Evolutionary conservation across 2,329 filamentous ascomycete species (phyloP).

Genomic region (Colletotrichum plurivorum): DNA sequence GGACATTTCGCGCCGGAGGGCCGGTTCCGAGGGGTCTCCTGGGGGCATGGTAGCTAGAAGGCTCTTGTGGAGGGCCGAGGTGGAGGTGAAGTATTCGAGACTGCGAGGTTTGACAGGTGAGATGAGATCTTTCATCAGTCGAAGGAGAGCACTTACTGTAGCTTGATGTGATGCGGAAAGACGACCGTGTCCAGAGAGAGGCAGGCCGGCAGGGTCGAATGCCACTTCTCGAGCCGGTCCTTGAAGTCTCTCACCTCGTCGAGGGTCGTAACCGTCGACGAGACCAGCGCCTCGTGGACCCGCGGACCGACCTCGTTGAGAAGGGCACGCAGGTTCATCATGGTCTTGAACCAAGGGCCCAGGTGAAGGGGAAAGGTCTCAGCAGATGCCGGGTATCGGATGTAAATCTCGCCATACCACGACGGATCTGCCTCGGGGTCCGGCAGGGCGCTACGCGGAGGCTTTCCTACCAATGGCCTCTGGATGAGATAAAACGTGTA

Average conservation of each 20-base stretch:
- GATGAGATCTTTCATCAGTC: too few relatives aligned
- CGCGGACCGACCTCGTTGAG: neutral
- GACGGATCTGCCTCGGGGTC: neutral
- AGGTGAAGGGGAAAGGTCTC: neutral
- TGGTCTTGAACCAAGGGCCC: neutral
- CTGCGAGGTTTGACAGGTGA: neutral
- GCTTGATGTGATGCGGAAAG: neutral
- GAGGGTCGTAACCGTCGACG: neutral
- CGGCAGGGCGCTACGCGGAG: neutral
- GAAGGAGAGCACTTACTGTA: neutral
- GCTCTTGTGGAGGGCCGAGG: neutral
- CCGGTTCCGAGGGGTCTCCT: neutral
- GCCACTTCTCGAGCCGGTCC: neutral
- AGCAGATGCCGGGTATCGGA: neutral
- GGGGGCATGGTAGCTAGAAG: neutral
- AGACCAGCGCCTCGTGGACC: too few relatives aligned
- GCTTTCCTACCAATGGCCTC: neutral
- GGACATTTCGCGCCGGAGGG: neutral
- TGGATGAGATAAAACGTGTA: neutral
- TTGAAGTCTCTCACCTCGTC: neutral
- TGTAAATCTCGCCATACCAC: neutral
- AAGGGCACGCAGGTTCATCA: neutral
- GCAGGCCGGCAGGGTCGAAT: neutral
- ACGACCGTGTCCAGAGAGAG: neutral
- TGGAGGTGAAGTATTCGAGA: neutral